Base-by-base conservation (phyloP, 768 basidiomycete genomes). In the Amanita pallidorosea region DNA sequence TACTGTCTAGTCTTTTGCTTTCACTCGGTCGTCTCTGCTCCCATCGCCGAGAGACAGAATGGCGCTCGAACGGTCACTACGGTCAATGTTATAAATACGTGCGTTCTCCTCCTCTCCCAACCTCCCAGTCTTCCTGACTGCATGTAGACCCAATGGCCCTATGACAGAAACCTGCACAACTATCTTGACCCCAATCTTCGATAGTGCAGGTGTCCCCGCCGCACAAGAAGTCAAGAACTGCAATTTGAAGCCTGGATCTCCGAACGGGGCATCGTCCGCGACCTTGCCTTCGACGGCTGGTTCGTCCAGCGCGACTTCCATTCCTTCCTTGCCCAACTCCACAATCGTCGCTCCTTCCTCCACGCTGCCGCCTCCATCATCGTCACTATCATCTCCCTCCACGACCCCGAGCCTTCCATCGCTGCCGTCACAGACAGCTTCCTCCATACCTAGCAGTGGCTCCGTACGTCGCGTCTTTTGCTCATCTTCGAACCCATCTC, bases 111-210 rank as follows among this genome's bases (percentile, higher is more conserved):
- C 23, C 22, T 9, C 33, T 43, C 23, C 5, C 29, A 12, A 17
- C 45, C 45, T 37, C 47, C 40, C 43, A 54, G 49, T 11, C 31
- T 57, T 54, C 43, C 29, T 54, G 45, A 57, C 49, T 57, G 46
- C 58, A 27, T 46, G 23, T 54, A 81, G 80, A 47, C 51, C 70
- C 41, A 66, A 70, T 51, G 81, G 82, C 15, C 61, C 64, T 25
- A 65, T 80, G 62, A 76, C 69, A 37, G 70, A 80, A 66, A 79
- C 72, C n/a, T 85, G 83, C 60, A 67, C 73, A 8, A 65, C 80
- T 44, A 75, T 76, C 8, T 68, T 83, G 43, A 80, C 75, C 4
- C 81, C 78, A 5, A 69, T 75, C 40, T 74, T 68, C 46, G 75
- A 72, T 56, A 60, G 63, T 3, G 65, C 72, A 55, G 81, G 80